Evolutionary conservation across 441 rosid genomes (phyloP).

Genomic region (Gossypium aridum): DNA sequence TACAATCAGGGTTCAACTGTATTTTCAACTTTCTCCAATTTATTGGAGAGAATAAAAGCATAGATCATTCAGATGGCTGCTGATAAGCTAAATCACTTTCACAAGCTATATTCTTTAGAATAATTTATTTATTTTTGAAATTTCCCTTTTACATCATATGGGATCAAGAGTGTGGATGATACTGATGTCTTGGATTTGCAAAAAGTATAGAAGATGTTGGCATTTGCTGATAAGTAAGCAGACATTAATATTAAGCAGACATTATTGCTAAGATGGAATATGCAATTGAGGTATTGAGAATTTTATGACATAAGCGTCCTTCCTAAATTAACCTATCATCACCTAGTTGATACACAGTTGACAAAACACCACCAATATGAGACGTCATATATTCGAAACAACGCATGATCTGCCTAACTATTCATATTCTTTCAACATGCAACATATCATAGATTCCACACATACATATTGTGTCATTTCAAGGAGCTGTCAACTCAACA

Average conservation of each 20-base stretch:
- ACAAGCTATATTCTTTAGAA: neutral
- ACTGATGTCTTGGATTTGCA: too few species aligned
- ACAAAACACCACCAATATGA: neutral
- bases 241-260: too few species aligned
- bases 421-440: neutral
- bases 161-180: too few species aligned
- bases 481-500: neutral
- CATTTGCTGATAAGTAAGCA: too few species aligned
- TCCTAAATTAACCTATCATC: neutral
- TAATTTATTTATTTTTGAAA: neutral
- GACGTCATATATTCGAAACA: neutral
- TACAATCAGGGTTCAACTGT: neutral
- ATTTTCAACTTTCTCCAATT: neutral
- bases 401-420: neutral
- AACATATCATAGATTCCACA: neutral
- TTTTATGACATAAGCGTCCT: neutral
- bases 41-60: conserved; percentile 1
- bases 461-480: neutral
- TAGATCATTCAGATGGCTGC: conserved; percentile 5
- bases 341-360: neutral
- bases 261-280: neutral
- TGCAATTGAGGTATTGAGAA: neutral
- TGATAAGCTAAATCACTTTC: neutral
- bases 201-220: too few species aligned
- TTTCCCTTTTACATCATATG: neutral